Percentiles rank a stretch among this genome's conserved stretches.
These are phyloP conservation scores for Phytophthora lateralis DNA, from an alignment of 352 stramenopile genomes.

Conservation along the genomic window DNA sequence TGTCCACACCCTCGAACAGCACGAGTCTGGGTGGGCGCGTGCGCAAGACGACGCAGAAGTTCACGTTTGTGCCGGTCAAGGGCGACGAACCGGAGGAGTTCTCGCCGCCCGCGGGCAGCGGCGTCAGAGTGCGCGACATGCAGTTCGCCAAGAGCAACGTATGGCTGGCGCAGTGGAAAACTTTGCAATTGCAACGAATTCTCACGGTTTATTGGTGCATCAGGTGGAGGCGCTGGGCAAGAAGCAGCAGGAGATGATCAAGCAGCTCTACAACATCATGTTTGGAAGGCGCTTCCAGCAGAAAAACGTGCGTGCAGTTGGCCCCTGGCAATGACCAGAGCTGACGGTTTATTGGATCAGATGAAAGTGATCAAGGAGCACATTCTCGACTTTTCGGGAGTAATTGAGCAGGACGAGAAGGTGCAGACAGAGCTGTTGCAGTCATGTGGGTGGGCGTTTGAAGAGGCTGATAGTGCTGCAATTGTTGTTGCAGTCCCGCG, in stretches of 20 bases:
- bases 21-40: slow-evolving; percentile 55
- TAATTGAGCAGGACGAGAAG: slow-evolving; percentile 68
- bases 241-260: slow-evolving; percentile 73
- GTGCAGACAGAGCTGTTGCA: slow-evolving; percentile 19
- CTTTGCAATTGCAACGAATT: background rate
- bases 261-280: slow-evolving; percentile 84
- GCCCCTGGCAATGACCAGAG: background rate
- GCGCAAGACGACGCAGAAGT: slow-evolving; percentile 71
- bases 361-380: slow-evolving; percentile 83
- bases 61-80: slow-evolving; percentile 55
- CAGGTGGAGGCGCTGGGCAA: slow-evolving; percentile 73
- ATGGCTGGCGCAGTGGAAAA: background rate
- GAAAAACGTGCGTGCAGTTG: slow-evolving; percentile 61
- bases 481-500: slow-evolving; percentile 45
- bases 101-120: slow-evolving; percentile 53
- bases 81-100: slow-evolving; percentile 70
- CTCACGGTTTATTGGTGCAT: slow-evolving; percentile 1
- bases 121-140: slow-evolving; percentile 71
- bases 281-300: slow-evolving; percentile 79
- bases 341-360: slow-evolving; percentile 35
- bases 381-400: slow-evolving; percentile 79
- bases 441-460: background rate
- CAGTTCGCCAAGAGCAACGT: slow-evolving; percentile 58
- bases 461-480: background rate
- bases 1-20: slow-evolving; percentile 13